phyloP scores from a whole-genome alignment of 352 stramenopile genomes.

The Hyaloperonospora arabidopsidis region DNA sequence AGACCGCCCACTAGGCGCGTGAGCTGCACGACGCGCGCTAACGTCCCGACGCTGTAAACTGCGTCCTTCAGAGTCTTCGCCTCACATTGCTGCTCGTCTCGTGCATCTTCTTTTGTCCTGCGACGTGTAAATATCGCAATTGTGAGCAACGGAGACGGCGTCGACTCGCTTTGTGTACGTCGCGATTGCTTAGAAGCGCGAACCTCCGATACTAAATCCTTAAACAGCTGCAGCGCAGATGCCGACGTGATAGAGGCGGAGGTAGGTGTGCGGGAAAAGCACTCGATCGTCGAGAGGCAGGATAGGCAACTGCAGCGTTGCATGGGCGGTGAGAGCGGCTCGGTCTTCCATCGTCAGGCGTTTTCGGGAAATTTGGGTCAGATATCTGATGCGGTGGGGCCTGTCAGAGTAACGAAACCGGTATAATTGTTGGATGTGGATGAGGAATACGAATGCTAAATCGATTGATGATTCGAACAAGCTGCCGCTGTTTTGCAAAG shows the following conservation, averaged over 20 bases:
- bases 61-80: slow-evolving; percentile 22
- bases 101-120: slow-evolving; percentile 12
- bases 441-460: too few species aligned
- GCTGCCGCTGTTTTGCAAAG: too few species aligned
- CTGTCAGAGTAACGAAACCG: too few species aligned
- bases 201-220: slow-evolving; percentile 72
- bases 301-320: slow-evolving; percentile 45
- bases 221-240: slow-evolving; percentile 61
- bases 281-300: slow-evolving; percentile 63
- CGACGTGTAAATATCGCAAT: slow-evolving; percentile 63
- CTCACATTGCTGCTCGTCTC: too few species aligned
- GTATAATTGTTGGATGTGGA: too few species aligned
- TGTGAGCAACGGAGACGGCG: slow-evolving; percentile 33
- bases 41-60: slow-evolving; percentile 50
- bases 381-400: too few species aligned
- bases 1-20: slow-evolving; percentile 49
- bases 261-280: slow-evolving; percentile 68
- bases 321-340: slow-evolving; percentile 13
- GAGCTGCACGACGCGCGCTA: slow-evolving; percentile 70
- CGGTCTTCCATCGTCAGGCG: slow-evolving; percentile 17
- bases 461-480: too few species aligned
- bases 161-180: slow-evolving; percentile 11
- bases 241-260: slow-evolving; percentile 60
- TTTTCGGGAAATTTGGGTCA: too few species aligned
- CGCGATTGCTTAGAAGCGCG: slow-evolving; percentile 42